These are phyloP conservation scores for Leptoxyphium fumago DNA, from an alignment of 2,329 filamentous ascomycete species.

Conservation along the genomic window DNA sequence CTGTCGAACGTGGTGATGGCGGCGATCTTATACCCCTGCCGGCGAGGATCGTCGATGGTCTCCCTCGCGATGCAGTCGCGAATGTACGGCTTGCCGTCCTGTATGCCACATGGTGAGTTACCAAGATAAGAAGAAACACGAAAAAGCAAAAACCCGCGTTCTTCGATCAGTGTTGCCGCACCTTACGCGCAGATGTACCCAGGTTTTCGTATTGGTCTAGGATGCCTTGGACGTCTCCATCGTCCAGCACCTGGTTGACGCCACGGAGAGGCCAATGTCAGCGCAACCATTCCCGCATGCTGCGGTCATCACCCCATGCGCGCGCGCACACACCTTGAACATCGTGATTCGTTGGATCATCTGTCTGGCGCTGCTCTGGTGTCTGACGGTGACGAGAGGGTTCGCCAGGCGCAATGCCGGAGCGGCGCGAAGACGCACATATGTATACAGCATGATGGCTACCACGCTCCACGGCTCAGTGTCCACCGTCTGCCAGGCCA, in stretches of 20 bases:
- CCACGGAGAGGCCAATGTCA: too few relatives aligned
- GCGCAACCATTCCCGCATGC: too few relatives aligned
- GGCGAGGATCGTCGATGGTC: conserved; percentile 41
- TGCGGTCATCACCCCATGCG: neutral
- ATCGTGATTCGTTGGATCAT: conserved; percentile 37
- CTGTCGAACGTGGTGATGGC: conserved; percentile 48
- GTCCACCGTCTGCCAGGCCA: too few relatives aligned
- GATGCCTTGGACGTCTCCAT: neutral
- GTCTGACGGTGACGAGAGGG: neutral
- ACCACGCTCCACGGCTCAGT: neutral
- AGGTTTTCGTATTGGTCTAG: neutral
- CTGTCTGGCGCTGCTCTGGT: conserved; percentile 2
- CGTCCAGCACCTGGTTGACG: neutral
- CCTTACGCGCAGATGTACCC: neutral
- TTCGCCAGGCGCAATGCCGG: neutral
- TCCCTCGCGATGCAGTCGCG: conserved; percentile 38
- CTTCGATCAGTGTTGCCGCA: neutral
- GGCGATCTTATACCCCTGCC: conserved; percentile 49
- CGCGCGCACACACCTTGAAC: conserved; percentile 30
- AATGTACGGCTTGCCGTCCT: conserved; percentile 53
- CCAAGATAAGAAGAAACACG: neutral
- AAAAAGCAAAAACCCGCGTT: too few relatives aligned
- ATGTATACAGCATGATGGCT: neutral
- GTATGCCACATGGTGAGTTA: neutral
- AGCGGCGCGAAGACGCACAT: neutral